Evolutionary conservation across 257 asterid species (phyloP).

Genomic region (Solanum paucissectum): DNA sequence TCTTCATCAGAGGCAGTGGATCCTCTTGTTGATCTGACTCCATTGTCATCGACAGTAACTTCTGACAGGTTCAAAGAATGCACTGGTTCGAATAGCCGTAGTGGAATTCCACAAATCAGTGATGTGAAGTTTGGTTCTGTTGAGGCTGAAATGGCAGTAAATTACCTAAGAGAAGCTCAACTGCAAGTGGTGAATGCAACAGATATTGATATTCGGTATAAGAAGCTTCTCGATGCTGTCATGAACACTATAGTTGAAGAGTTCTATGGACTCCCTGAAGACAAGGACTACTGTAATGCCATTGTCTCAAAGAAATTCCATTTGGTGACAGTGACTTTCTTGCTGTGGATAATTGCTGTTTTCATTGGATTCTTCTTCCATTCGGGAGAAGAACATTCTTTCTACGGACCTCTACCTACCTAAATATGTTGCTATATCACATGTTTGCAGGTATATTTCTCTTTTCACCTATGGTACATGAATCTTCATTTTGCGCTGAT

Average conservation of each 20-base stretch:
- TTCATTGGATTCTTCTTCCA: constrained; percentile 8
- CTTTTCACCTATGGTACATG: neutral
- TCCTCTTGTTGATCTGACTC: neutral
- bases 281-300: constrained; percentile 23
- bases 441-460: neutral
- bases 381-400: constrained; percentile 5
- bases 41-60: neutral
- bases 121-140: neutral
- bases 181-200: constrained; percentile 25
- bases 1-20: neutral
- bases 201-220: constrained; percentile 25
- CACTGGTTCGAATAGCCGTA: neutral
- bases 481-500: neutral
- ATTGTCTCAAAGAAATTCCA: constrained; percentile 16
- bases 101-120: neutral
- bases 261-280: constrained; percentile 21
- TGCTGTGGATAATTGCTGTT: constrained; percentile 25
- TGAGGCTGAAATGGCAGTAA: constrained; percentile 39
- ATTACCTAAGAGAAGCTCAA: constrained; percentile 42
- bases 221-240: constrained; percentile 45
- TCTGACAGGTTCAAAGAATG: neutral
- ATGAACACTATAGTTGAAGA: constrained; percentile 22
- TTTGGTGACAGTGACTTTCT: constrained; percentile 19
- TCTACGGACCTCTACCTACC: constrained; percentile 35
- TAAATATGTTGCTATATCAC: constrained; percentile 7